Conservation (phyloP, 2,329 filamentous ascomycete genomes). For the Massarina eburnea region DNA sequence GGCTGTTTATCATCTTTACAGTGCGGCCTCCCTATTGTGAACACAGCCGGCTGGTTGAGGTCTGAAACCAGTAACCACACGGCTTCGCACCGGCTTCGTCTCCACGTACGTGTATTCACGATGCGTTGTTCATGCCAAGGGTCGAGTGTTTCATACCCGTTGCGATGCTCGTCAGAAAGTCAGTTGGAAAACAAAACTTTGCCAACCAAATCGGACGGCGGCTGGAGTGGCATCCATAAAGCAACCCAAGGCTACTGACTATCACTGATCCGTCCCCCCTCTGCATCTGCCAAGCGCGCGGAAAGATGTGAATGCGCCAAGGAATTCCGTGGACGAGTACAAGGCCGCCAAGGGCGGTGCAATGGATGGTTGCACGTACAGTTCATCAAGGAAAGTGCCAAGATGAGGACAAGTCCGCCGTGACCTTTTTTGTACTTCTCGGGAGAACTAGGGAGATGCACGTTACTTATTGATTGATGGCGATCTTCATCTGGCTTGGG, state of each 20-base stretch:
- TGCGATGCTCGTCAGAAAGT: too few relatives aligned
- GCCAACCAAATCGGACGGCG: not conserved
- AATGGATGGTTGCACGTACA: slow-evolving; percentile 10
- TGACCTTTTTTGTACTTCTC: slow-evolving; percentile 6
- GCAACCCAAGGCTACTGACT: not conserved
- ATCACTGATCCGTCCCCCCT: not conserved
- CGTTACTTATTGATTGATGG: not conserved
- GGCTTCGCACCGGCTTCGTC: not conserved
- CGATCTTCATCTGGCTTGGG: slow-evolving; percentile 4
- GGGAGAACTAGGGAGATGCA: slow-evolving; percentile 1
- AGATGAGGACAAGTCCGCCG: slow-evolving; percentile 7
- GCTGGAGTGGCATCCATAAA: not conserved
- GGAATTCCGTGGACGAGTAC: slow-evolving; percentile 11
- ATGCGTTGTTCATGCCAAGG: slow-evolving; percentile 17
- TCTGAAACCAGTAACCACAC: not conserved
- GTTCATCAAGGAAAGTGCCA: slow-evolving; percentile 15
- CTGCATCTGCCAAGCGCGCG: slow-evolving; percentile 20
- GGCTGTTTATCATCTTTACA: not conserved
- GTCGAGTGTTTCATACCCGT: slow-evolving; percentile 8
- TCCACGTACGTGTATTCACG: slow-evolving; percentile 5
- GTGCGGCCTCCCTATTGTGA: not conserved
- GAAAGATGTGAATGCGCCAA: slow-evolving; percentile 12
- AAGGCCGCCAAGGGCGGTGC: slow-evolving; percentile 16
- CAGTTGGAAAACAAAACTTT: not conserved
- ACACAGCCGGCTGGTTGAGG: not conserved